phyloP scores from a whole-genome alignment of 2,329 filamentous ascomycete genomes.

The Microascus cirrosus region DNA sequence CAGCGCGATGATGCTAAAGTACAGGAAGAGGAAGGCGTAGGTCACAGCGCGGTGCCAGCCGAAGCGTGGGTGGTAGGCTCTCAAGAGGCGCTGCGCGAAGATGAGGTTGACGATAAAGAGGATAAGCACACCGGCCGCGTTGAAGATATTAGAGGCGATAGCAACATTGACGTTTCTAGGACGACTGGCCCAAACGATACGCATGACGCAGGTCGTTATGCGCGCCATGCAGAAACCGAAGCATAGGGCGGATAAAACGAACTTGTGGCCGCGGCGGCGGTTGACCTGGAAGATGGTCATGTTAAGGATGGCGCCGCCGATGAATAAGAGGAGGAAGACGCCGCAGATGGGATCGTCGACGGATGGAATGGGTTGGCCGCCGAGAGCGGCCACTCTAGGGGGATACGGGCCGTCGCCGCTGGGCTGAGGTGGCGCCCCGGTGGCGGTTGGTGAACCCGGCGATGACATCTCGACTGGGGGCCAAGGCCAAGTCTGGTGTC shows the following conservation, averaged over 20 bases:
- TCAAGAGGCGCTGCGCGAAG: slow-evolving; percentile 63
- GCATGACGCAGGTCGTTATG: slow-evolving; percentile 36
- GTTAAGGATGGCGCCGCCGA: slow-evolving; percentile 39
- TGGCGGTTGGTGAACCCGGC: not conserved
- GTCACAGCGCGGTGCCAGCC: slow-evolving; percentile 54
- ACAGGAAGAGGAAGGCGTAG: slow-evolving; percentile 43
- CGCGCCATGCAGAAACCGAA: slow-evolving; percentile 50
- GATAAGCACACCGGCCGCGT: slow-evolving; percentile 62
- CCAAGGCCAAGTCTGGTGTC: not conserved
- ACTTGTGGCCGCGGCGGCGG: slow-evolving; percentile 39
- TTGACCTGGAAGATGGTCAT: slow-evolving; percentile 45
- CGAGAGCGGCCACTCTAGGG: slow-evolving; percentile 35
- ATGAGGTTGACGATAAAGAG: slow-evolving; percentile 48
- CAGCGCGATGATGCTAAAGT: slow-evolving; percentile 43
- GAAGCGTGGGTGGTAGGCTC: slow-evolving; percentile 58
- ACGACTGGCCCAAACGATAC: slow-evolving; percentile 39
- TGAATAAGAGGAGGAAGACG: slow-evolving; percentile 50
- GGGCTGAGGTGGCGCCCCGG: not conserved
- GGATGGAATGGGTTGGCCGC: slow-evolving; percentile 41
- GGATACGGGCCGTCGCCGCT: not conserved
- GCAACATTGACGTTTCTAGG: slow-evolving; percentile 27
- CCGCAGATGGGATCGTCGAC: slow-evolving; percentile 56
- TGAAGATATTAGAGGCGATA: slow-evolving; percentile 57
- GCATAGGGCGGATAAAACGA: slow-evolving; percentile 44
- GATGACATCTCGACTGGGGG: not conserved